Base-by-base conservation (phyloP, 169 alveolate genomes). In the Toxoplasma gondii region DNA sequence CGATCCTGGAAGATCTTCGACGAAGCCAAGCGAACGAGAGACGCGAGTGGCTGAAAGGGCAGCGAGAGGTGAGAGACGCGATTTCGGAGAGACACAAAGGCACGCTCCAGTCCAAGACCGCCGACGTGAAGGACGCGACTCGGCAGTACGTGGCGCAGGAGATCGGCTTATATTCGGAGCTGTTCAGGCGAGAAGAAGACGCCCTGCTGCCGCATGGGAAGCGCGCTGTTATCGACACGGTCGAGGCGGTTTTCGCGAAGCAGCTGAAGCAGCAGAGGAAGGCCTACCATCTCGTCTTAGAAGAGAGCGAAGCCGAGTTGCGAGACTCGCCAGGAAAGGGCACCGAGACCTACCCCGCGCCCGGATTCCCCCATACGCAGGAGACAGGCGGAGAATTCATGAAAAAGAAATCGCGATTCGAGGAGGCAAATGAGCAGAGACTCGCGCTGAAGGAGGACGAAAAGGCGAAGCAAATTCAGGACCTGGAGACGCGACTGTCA, bases 181-280 rank as follows among this genome's bases (percentile, higher is more conserved):
- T 82, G 39, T 41, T 82, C 36, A 29, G 19, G 38, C 90, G 17
- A 16, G 90, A 82, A 43, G 90, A 82, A 43, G 90, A 82, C 69
- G 34, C 54, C 39, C 19, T 82, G 43, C 41, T 82, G 67, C 34
- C 90, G 22, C 29, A 17, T 39, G 53, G 90, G 19, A 10, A 5
- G 53, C 38, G 41, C 24, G 90, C 69, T 1, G 17, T 31, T 17
- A 7, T 4, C 12, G 90, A 82, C 22, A 43, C 38, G 1, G 67
- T 82, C 38, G 67, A 82, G 38, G 67, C 53, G 2, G 90, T 82
- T 16, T 82, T 82, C 41, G 53, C 54, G n/a, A 43, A 19, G 38
- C 84, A 64, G 74, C 24, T 64, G 24, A 16, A 31, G 34, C 74
- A 64, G 29, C 74, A 27, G n/a, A 4, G 29, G 34, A 64, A 64